Evolutionary conservation across 2,329 filamentous ascomycete species (phyloP), one percentile per base, ranked within the genome.

Genomic region (Ploettnerulaceae sp.): DNA sequence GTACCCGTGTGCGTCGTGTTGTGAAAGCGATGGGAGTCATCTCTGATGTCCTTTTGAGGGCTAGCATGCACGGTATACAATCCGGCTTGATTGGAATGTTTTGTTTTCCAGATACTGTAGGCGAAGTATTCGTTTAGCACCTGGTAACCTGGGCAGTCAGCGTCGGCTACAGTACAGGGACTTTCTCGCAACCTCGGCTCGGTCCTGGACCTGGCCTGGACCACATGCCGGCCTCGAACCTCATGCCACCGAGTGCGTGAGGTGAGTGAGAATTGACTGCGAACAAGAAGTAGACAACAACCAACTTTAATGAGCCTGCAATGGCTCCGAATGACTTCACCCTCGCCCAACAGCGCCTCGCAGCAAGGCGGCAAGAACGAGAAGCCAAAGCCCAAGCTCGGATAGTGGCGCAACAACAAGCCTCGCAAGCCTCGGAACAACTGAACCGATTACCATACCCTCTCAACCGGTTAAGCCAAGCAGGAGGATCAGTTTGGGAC

Each of bases 341-440:
- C 67, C 84, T 88, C 66, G 91, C 91, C 56, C 90, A 96, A 71
- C 78, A 86, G 70, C 87, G 90, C 65, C 82, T 96, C 51, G 77
- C 85, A 56, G 84, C 86, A 58, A 86, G 89, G 61, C 87, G 89
- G 61, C 79, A 80, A 64, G 82, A 82, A 53, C 84, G 86, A 66
- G 86, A 89, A 66, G 75, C 75, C 52, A 76, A 82, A 62, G 71
- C 76, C 45, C 79, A 77, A 59, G 72, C 79, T 48, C 76, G 73
- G 40, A 66, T 78, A 55, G 70, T 72, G 41, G 66, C 72, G 43
- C 69, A 69, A 60, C 65, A 72, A 63, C 66, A 79, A 63, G 67
- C 76, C 31, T 75, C 77, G 47, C 70, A 71, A 58, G 72, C 76
- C 34, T 71, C 74, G 56, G 69, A 75, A 34, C 70, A 76, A 52